Percentiles rank a stretch among this genome's conserved stretches.
phyloP scores from a whole-genome alignment of 2,329 filamentous ascomycete species.

The Xenoacremonium recifei region DNA sequence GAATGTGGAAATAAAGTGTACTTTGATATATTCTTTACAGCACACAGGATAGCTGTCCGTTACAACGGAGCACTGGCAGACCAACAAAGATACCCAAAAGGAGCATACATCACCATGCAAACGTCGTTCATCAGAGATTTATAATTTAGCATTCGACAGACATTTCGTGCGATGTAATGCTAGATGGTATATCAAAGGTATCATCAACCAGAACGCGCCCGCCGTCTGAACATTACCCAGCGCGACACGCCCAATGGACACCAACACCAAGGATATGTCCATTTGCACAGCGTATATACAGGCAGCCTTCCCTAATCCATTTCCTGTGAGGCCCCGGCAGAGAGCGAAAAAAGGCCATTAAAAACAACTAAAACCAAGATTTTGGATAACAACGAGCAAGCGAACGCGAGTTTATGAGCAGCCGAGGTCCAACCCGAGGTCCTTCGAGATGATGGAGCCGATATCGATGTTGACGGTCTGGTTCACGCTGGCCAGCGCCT shows the following conservation, averaged over 20 bases:
- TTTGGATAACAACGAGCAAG: background rate
- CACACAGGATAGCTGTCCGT: no score
- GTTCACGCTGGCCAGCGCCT: constrained; percentile 51
- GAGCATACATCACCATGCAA: constrained; percentile 8
- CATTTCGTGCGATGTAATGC: constrained; percentile 11
- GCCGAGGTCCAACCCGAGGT: constrained; percentile 26
- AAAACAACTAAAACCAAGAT: no score
- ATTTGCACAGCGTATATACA: background rate
- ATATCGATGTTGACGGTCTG: constrained; percentile 54
- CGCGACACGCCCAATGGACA: constrained; percentile 5
- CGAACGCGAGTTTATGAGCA: no score
- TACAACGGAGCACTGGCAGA: constrained; percentile 10
- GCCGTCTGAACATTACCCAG: constrained; percentile 13
- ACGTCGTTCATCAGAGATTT: no score
- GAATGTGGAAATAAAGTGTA: constrained; percentile 30
- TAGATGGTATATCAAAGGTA: constrained; percentile 30
- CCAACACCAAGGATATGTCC: background rate
- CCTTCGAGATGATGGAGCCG: constrained; percentile 38
- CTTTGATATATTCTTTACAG: background rate
- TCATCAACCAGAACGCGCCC: constrained; percentile 29
- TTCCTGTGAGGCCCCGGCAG: background rate
- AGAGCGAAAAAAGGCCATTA: background rate
- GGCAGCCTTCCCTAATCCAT: constrained; percentile 1
- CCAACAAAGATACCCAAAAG: background rate
- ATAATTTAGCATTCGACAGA: no score